Evolutionary conservation across 2,329 filamentous ascomycete species (phyloP).

Genomic region (Claviceps cyperi): DNA sequence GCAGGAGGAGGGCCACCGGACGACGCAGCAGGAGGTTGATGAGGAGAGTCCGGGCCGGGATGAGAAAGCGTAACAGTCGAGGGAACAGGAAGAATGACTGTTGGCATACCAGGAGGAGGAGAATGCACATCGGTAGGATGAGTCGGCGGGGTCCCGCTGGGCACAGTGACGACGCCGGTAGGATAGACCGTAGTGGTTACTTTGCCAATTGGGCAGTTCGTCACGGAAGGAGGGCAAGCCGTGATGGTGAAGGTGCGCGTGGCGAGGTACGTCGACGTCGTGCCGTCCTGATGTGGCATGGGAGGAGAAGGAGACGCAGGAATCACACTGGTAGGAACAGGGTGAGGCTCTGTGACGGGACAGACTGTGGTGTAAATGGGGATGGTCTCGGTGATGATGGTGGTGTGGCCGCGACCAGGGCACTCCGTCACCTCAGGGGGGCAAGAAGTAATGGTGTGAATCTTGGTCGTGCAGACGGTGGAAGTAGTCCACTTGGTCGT

Average conservation of each 20-base stretch:
- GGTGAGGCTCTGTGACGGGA: constrained; percentile 18
- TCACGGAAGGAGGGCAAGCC: constrained; percentile 15
- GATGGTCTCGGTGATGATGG: constrained; percentile 15
- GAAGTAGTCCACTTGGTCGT: constrained; percentile 15
- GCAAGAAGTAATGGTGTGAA: constrained; percentile 17
- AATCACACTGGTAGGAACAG: neutral
- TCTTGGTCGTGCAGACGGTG: constrained; percentile 17
- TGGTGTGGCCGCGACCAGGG: constrained; percentile 14
- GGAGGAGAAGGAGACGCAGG: neutral
- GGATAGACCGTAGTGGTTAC: constrained; percentile 16
- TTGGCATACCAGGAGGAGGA: neutral
- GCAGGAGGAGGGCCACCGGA: no score
- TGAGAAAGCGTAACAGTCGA: constrained; percentile 2
- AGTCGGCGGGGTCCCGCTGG: neutral
- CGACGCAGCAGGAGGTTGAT: neutral
- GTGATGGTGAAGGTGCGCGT: constrained; percentile 21
- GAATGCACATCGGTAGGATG: neutral
- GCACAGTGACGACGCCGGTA: constrained; percentile 17
- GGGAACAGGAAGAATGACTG: neutral
- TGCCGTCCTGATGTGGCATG: neutral
- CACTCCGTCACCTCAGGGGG: constrained; percentile 17
- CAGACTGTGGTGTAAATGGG: constrained; percentile 27
- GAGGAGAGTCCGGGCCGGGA: neutral
- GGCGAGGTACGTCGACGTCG: constrained; percentile 13
- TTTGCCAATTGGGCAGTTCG: constrained; percentile 18